Evolutionary conservation across 2,329 filamentous ascomycete species (phyloP).

Genomic region (Fusarium drepaniforme): DNA sequence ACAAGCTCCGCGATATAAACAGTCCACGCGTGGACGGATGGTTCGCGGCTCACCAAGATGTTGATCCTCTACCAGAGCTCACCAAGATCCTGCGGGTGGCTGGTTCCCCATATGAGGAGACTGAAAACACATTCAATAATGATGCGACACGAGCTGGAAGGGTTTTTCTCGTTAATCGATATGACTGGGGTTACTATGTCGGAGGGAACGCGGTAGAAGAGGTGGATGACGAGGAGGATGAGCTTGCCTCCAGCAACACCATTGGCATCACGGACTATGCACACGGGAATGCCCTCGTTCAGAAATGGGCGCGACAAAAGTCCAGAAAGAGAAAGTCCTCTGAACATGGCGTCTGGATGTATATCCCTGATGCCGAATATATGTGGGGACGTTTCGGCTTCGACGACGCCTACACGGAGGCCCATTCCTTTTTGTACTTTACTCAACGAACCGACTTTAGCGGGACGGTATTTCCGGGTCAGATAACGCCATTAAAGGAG

Average conservation of each 20-base stretch:
- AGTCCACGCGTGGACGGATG: neutral
- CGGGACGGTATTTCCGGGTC: neutral
- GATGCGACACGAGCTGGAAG: neutral
- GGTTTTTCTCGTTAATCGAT: neutral
- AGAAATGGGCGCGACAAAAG: neutral
- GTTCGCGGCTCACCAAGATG: neutral
- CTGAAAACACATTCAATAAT: neutral
- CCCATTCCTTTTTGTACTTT: neutral
- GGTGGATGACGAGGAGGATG: neutral
- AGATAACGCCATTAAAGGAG: neutral
- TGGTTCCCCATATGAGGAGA: neutral
- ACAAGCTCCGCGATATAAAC: neutral
- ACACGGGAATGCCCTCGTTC: neutral
- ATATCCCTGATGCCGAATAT: neutral
- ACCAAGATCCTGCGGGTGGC: neutral
- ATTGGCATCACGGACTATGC: neutral
- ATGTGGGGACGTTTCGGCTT: conserved; percentile 2
- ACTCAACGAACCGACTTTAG: neutral
- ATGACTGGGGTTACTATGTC: neutral
- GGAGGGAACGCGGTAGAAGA: neutral
- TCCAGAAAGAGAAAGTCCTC: neutral
- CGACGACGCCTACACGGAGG: neutral
- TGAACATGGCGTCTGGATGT: neutral
- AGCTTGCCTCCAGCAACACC: neutral
- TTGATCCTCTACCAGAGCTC: neutral